Conservation (phyloP, 2,329 filamentous ascomycete species). For the Fusarium aywerte region DNA sequence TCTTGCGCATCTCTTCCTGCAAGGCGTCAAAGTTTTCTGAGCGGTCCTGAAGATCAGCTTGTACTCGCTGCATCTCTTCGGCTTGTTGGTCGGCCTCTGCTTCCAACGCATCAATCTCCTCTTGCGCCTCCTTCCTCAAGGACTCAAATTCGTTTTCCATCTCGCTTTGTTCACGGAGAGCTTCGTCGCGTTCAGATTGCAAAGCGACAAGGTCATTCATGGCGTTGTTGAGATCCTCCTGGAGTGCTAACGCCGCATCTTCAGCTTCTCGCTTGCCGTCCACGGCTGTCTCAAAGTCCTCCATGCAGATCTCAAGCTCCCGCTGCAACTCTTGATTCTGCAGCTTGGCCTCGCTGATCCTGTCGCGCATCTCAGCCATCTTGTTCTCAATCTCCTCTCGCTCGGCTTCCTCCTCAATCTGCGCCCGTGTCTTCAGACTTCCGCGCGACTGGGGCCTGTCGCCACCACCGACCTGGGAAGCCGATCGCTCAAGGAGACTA, state of each 20-base stretch:
- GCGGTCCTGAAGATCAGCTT: slow-evolving; percentile 77
- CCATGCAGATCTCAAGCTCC: slow-evolving; percentile 81
- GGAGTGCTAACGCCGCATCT: slow-evolving; percentile 69
- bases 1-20: slow-evolving; percentile 91
- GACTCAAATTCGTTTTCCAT: slow-evolving; percentile 71
- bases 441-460: slow-evolving; percentile 78
- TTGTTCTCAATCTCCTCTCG: slow-evolving; percentile 88
- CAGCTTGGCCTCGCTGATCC: slow-evolving; percentile 85
- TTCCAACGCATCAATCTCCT: slow-evolving; percentile 74
- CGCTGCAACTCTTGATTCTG: slow-evolving; percentile 89
- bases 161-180: slow-evolving; percentile 71
- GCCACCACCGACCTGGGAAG: slow-evolving; percentile 78
- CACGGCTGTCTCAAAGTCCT: slow-evolving; percentile 81
- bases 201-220: slow-evolving; percentile 83
- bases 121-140: slow-evolving; percentile 71
- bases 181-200: slow-evolving; percentile 87
- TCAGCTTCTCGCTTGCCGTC: slow-evolving; percentile 71
- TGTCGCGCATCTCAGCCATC: slow-evolving; percentile 85
- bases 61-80: slow-evolving; percentile 75
- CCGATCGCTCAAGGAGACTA: slow-evolving; percentile 93
- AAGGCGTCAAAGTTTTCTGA: slow-evolving; percentile 91
- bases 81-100: slow-evolving; percentile 78
- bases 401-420: slow-evolving; percentile 74
- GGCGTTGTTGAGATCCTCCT: slow-evolving; percentile 82
- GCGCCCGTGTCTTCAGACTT: slow-evolving; percentile 75